phyloP scores from a whole-genome alignment of 306 rosid species.

The Styphnolobium japonicum region DNA sequence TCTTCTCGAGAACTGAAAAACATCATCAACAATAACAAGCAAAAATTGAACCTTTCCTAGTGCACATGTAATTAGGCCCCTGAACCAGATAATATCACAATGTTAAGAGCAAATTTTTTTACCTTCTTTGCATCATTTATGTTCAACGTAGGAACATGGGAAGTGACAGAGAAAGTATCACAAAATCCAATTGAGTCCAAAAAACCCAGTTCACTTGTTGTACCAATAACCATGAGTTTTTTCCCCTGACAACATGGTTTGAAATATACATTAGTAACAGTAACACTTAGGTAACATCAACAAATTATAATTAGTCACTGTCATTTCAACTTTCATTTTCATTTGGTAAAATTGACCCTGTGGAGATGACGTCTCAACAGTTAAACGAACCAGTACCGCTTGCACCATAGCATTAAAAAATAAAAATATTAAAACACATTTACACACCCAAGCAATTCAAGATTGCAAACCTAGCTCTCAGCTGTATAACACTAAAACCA shows the following conservation, averaged over 20 bases:
- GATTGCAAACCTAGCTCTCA: not conserved
- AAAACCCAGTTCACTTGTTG: slow-evolving; percentile 87
- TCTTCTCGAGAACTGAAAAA: slow-evolving; percentile 1
- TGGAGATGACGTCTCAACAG: slow-evolving; percentile 21
- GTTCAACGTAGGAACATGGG: slow-evolving; percentile 74
- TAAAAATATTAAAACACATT: not conserved
- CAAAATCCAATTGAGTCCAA: slow-evolving; percentile 78
- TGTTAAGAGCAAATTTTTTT: slow-evolving; percentile 19
- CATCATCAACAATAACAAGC: not conserved
- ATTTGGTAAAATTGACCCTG: slow-evolving; percentile 13
- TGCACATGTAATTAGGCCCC: not conserved
- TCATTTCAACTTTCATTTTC: slow-evolving; percentile 18
- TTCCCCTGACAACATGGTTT: slow-evolving; percentile 63
- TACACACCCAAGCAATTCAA: slow-evolving; percentile 5
- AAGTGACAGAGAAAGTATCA: slow-evolving; percentile 75
- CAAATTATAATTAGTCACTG: not conserved
- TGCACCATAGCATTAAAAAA: slow-evolving; percentile 6
- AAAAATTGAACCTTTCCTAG: not conserved
- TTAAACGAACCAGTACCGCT: not conserved
- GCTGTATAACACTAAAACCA: slow-evolving; percentile 1
- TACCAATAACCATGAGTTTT: slow-evolving; percentile 88
- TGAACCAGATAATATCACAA: slow-evolving; percentile 4
- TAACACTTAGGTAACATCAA: not conserved
- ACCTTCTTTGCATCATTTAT: slow-evolving; percentile 81
- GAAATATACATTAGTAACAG: slow-evolving; percentile 14